Conservation (phyloP, 2,329 filamentous ascomycete species). For the Fusarium caatingaense region DNA sequence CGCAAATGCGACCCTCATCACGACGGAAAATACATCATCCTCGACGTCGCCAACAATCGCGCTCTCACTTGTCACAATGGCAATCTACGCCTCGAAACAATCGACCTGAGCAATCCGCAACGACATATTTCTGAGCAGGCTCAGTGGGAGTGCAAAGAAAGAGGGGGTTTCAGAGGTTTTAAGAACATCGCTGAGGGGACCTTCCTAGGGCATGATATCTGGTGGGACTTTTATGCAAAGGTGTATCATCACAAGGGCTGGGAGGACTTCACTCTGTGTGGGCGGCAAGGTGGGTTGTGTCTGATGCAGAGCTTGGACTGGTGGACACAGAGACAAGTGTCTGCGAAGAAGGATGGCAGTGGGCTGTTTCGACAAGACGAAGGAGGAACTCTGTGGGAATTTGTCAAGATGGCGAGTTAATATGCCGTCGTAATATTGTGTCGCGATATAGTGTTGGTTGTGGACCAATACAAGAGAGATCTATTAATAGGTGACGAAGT, state of each 20-base stretch:
- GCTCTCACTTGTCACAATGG: neutral
- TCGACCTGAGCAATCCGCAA: neutral
- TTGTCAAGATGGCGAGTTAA: neutral
- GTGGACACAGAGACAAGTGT: slow-evolving; percentile 4
- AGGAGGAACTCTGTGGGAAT: neutral
- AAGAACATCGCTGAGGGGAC: neutral
- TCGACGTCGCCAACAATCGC: neutral
- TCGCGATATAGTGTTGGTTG: too few relatives aligned
- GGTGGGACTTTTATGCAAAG: neutral
- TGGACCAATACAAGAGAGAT: fast-evolving
- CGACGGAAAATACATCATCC: neutral
- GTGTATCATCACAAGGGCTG: neutral
- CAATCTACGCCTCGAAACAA: neutral
- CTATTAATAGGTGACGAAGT: neutral
- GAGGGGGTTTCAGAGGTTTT: neutral
- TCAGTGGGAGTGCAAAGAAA: neutral
- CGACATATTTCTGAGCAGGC: neutral
- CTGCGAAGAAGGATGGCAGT: neutral
- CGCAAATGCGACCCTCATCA: neutral
- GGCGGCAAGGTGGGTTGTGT: neutral
- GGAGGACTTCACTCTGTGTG: neutral
- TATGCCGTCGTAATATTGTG: fast-evolving
- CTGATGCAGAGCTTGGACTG: neutral
- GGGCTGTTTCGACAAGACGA: neutral
- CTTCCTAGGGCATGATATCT: neutral